These are phyloP conservation scores for Alternaria angustiovoidea DNA, from an alignment of 2,329 filamentous ascomycete species.

Conservation along the genomic window DNA sequence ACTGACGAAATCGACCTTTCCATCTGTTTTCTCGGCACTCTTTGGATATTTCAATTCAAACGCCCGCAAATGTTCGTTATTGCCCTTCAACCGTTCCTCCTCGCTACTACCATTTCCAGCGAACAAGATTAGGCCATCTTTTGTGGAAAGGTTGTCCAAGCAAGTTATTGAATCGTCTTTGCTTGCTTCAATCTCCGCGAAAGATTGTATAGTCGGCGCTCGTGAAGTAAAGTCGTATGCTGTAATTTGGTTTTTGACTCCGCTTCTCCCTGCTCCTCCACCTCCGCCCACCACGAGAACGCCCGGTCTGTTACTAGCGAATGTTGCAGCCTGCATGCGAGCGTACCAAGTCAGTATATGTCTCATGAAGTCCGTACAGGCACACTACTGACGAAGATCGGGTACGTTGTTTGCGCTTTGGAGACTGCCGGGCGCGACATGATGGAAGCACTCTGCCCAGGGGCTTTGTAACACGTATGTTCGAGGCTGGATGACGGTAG, in stretches of 20 bases:
- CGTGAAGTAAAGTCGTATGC: constrained; percentile 72
- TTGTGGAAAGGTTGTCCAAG: constrained; percentile 71
- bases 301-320: constrained; percentile 77
- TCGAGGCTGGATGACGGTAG: not conserved
- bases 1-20: constrained; percentile 57
- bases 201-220: constrained; percentile 65
- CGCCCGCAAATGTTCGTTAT: constrained; percentile 84
- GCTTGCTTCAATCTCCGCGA: constrained; percentile 78
- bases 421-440: constrained; percentile 46
- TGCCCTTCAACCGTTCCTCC: constrained; percentile 74
- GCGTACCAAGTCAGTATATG: not conserved
- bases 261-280: constrained; percentile 67
- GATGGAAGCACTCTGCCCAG: not conserved
- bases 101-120: constrained; percentile 81
- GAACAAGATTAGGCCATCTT: constrained; percentile 64
- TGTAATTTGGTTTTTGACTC: constrained; percentile 86
- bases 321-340: constrained; percentile 68
- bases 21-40: constrained; percentile 40
- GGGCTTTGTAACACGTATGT: not conserved
- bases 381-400: not conserved
- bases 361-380: not conserved
- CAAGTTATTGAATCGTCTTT: constrained; percentile 91
- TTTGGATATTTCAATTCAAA: constrained; percentile 70
- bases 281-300: constrained; percentile 83
- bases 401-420: constrained; percentile 35